phyloP scores from a whole-genome alignment of 495 filamentous ascomycete species.

The Aspergillus egyptiacus region DNA sequence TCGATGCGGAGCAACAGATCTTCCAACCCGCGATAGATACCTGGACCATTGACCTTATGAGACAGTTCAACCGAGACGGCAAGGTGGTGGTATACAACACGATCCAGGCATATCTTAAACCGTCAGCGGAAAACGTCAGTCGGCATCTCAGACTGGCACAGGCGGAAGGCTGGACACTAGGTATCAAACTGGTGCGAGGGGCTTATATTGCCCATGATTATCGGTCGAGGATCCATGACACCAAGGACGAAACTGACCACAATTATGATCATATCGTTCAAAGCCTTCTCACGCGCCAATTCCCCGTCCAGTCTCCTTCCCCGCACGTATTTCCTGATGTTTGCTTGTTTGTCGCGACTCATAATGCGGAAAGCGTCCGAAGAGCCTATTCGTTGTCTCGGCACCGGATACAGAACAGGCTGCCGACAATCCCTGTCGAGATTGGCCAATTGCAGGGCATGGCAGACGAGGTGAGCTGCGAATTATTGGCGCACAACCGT shows the following conservation, averaged over 20 bases:
- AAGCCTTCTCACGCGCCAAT: conserved; percentile 57
- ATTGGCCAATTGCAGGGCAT: conserved; percentile 88
- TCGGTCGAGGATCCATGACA: conserved; percentile 34
- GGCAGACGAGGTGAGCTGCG: conserved; percentile 84
- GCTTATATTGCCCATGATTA: conserved; percentile 56
- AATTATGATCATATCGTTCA: conserved; percentile 38
- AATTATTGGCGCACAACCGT: conserved; percentile 48
- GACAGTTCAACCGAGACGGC: conserved; percentile 60
- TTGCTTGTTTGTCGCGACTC: conserved; percentile 20
- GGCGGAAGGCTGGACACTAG: conserved; percentile 62
- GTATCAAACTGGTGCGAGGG: conserved; percentile 87
- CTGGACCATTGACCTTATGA: conserved; percentile 70
- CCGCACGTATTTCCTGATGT: conserved; percentile 23
- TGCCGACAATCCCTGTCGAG: conserved; percentile 49
- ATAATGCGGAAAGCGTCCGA: conserved; percentile 38
- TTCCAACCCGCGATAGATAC: conserved; percentile 71
- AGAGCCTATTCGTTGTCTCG: conserved; percentile 34
- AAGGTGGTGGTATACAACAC: conserved; percentile 56
- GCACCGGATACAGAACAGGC: conserved; percentile 32
- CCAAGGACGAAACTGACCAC: conserved; percentile 34
- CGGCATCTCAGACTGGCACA: conserved; percentile 56
- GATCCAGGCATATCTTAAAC: conserved; percentile 76
- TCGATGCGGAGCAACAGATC: conserved; percentile 77
- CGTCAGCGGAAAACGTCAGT: conserved; percentile 53
- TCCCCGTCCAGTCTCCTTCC: conserved; percentile 63